Conservation (phyloP, 495 filamentous ascomycete species). For the Annulohypoxylon maeteangense region DNA sequence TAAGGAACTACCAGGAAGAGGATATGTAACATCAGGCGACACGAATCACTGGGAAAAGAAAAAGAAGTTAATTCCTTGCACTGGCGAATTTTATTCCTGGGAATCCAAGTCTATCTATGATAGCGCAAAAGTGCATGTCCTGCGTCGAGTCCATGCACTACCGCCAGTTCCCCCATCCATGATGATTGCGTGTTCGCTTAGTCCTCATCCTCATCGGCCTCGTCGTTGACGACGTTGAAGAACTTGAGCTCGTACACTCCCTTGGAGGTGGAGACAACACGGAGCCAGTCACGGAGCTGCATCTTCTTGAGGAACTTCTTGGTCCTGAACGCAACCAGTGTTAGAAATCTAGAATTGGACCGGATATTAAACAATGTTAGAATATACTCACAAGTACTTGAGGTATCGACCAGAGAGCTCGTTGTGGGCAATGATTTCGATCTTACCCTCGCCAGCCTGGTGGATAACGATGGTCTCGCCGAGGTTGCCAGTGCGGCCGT, state of each 20-base stretch:
- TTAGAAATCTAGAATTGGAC: constrained; percentile 17
- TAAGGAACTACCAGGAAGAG: not conserved
- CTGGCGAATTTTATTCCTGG: constrained; percentile 32
- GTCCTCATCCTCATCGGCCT: constrained; percentile 96
- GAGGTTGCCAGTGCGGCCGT: constrained; percentile 96
- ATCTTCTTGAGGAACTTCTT: constrained; percentile 99
- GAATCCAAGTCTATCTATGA: constrained; percentile 38
- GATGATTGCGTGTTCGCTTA: constrained; percentile 60
- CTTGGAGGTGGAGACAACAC: constrained; percentile 95
- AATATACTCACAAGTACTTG: constrained; percentile 90
- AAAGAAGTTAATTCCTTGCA: constrained; percentile 16
- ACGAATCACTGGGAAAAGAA: not conserved
- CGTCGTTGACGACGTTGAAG: constrained; percentile 99
- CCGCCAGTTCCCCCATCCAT: constrained; percentile 24
- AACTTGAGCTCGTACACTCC: constrained; percentile 99
- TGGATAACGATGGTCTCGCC: constrained; percentile 92
- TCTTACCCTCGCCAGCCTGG: constrained; percentile 91
- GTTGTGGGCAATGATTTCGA: constrained; percentile 96
- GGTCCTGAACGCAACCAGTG: constrained; percentile 68
- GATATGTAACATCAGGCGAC: not conserved
- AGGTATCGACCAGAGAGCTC: constrained; percentile 98
- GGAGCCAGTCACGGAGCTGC: constrained; percentile 99
- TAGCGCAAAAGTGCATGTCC: constrained; percentile 29
- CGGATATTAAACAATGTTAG: not conserved
- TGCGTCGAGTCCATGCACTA: constrained; percentile 37